Conservation (phyloP, 1,284 basidiomycete species). For the Wolfiporia cocos region DNA sequence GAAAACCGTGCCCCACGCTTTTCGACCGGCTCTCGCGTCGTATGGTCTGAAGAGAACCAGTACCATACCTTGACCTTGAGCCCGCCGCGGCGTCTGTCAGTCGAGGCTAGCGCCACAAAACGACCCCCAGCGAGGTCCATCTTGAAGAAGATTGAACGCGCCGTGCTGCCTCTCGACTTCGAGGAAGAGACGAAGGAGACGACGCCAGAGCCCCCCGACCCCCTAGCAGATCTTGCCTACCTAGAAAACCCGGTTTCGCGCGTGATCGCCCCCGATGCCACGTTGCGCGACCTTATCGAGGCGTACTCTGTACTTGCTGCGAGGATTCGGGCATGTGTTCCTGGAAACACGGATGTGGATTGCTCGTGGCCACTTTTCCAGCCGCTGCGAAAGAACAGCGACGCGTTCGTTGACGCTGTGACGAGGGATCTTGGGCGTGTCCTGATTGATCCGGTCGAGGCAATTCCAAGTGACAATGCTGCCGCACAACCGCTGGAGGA, state of each 20-base stretch:
- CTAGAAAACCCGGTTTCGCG: slow-evolving; percentile 52
- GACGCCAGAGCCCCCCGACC: slow-evolving; percentile 67
- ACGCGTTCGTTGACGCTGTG: slow-evolving; percentile 45
- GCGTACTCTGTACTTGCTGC: slow-evolving; percentile 65
- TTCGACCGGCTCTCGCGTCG: slow-evolving; percentile 35
- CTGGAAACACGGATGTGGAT: slow-evolving; percentile 43
- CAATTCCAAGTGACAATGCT: slow-evolving; percentile 18
- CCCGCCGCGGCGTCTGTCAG: slow-evolving; percentile 18
- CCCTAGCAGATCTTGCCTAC: slow-evolving; percentile 56
- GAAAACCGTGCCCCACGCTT: slow-evolving; percentile 32
- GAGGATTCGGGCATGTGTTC: slow-evolving; percentile 48
- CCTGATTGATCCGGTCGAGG: slow-evolving; percentile 45
- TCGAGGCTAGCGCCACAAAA: slow-evolving; percentile 30
- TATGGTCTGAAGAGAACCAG: slow-evolving; percentile 53
- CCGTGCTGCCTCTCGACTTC: slow-evolving; percentile 29
- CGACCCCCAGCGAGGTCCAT: slow-evolving; percentile 52
- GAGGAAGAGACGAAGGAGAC: slow-evolving; percentile 47
- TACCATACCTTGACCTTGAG: slow-evolving; percentile 42
- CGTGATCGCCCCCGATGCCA: slow-evolving; percentile 43
- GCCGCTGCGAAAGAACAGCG: slow-evolving; percentile 49
- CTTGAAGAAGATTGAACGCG: slow-evolving; percentile 43
- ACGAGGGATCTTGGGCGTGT: slow-evolving; percentile 60
- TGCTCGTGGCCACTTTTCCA: slow-evolving; percentile 66
- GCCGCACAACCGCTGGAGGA: slow-evolving; percentile 8
- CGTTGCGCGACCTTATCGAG: slow-evolving; percentile 55